Conservation (phyloP, 1,139 yeast genomes). For the Tardiomyces blankii region DNA sequence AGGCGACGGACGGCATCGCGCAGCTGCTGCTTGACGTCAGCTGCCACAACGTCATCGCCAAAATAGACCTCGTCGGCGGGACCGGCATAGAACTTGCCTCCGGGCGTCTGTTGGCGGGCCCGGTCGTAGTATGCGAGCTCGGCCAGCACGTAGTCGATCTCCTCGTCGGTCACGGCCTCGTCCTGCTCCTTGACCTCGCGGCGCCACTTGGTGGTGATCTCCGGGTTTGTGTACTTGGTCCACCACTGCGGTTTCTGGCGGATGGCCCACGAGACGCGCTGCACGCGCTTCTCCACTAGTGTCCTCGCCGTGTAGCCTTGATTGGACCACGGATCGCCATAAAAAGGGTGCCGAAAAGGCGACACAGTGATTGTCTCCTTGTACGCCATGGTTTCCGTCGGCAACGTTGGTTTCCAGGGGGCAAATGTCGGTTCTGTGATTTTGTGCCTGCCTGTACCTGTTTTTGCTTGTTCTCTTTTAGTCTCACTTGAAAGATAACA, state of each 20-base stretch:
- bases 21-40: slow-evolving; percentile 8
- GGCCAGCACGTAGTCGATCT: slow-evolving; percentile 9
- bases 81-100: slow-evolving; percentile 3
- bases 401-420: too few relatives aligned
- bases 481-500: too few relatives aligned
- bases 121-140: slow-evolving; percentile 11
- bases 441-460: too few relatives aligned
- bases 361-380: too few relatives aligned
- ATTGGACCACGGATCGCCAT: neutral
- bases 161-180: slow-evolving; percentile 1
- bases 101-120: slow-evolving; percentile 3
- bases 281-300: slow-evolving; percentile 22
- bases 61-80: slow-evolving; percentile 4
- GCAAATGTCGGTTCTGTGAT: too few relatives aligned
- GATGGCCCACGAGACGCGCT: slow-evolving; percentile 20
- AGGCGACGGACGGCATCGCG: slow-evolving; percentile 1
- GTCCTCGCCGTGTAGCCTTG: neutral
- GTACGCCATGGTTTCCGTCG: too few relatives aligned
- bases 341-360: neutral
- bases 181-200: slow-evolving; percentile 17
- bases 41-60: slow-evolving; percentile 9
- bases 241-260: slow-evolving; percentile 29
- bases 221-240: slow-evolving; percentile 22
- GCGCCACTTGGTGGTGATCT: slow-evolving; percentile 27
- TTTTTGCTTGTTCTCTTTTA: too few relatives aligned